A percentile compares a stretch with the other conserved stretches of the same genome.
Evolutionary conservation across 345 rosid species (phyloP).

Genomic region (Heritiera fomes): DNA sequence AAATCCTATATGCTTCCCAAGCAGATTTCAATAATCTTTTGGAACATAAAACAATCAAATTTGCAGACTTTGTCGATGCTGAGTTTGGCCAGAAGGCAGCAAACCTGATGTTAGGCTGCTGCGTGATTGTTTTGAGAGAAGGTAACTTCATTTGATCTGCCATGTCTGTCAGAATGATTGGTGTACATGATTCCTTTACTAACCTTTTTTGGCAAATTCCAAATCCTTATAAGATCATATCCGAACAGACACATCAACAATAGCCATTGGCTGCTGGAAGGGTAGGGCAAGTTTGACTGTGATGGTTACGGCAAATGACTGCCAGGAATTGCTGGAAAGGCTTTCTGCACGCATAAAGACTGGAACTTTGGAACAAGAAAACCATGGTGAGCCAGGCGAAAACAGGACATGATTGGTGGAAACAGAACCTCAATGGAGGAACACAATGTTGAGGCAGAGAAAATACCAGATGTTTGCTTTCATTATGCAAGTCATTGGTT

Average conservation of each 20-base stretch:
- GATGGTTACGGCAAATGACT: slow-evolving; percentile 83
- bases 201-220: slow-evolving; percentile 36
- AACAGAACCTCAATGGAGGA: not conserved
- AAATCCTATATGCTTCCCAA: slow-evolving; percentile 61
- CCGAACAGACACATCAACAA: slow-evolving; percentile 48
- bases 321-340: slow-evolving; percentile 77
- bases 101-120: slow-evolving; percentile 75
- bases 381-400: slow-evolving; percentile 21
- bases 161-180: not conserved
- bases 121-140: slow-evolving; percentile 60
- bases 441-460: slow-evolving; percentile 13
- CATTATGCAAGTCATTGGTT: not conserved
- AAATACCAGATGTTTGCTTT: slow-evolving; percentile 21
- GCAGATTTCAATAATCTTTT: slow-evolving; percentile 80
- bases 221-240: slow-evolving; percentile 33
- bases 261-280: slow-evolving; percentile 96
- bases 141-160: slow-evolving; percentile 19
- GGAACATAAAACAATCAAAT: slow-evolving; percentile 77
- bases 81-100: slow-evolving; percentile 73
- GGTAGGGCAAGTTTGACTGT: slow-evolving; percentile 75
- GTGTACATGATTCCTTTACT: not conserved
- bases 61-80: slow-evolving; percentile 57
- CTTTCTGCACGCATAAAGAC: slow-evolving; percentile 48
- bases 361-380: slow-evolving; percentile 17
- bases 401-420: slow-evolving; percentile 29